These are phyloP conservation scores for Polymyxa betae DNA, from an alignment of 208 protist species.

Conservation along the genomic window DNA sequence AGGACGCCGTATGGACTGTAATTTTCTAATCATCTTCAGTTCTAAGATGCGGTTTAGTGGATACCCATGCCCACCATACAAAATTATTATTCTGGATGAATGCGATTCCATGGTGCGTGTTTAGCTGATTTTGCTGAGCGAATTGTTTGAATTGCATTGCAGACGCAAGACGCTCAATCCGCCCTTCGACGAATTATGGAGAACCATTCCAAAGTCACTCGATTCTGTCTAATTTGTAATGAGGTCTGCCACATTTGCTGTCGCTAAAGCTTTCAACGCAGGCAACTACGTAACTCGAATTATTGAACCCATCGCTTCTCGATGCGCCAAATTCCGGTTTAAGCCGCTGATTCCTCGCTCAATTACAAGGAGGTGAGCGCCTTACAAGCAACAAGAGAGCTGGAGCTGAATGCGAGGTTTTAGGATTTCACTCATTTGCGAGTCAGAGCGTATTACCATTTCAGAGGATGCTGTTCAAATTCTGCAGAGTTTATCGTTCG, in stretches of 20 bases:
- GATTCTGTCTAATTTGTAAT: slow-evolving; percentile 98
- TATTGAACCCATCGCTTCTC: slow-evolving; percentile 97
- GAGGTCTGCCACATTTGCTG: not conserved
- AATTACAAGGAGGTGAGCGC: slow-evolving; percentile 67
- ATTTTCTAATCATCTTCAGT: not conserved
- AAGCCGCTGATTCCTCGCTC: slow-evolving; percentile 84
- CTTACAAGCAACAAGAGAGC: not conserved
- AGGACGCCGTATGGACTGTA: not conserved
- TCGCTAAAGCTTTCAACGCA: not conserved
- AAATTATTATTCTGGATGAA: slow-evolving; percentile 99
- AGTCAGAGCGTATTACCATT: slow-evolving; percentile 81
- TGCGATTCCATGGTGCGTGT: slow-evolving; percentile 91
- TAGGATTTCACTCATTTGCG: slow-evolving; percentile 75
- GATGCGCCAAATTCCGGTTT: slow-evolving; percentile 99
- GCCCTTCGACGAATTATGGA: slow-evolving; percentile 65
- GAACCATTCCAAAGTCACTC: slow-evolving; percentile 83
- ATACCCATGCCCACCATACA: slow-evolving; percentile 81
- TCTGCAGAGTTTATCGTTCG: slow-evolving; percentile 76
- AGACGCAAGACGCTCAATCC: slow-evolving; percentile 61
- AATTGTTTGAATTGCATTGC: not conserved
- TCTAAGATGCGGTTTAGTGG: not conserved
- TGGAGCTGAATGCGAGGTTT: slow-evolving; percentile 74
- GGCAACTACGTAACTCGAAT: slow-evolving; percentile 66
- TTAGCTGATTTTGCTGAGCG: not conserved
- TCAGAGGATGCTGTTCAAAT: slow-evolving; percentile 66